Base-by-base conservation (phyloP, 75 land plant genomes). In the Picea sitchensis region DNA sequence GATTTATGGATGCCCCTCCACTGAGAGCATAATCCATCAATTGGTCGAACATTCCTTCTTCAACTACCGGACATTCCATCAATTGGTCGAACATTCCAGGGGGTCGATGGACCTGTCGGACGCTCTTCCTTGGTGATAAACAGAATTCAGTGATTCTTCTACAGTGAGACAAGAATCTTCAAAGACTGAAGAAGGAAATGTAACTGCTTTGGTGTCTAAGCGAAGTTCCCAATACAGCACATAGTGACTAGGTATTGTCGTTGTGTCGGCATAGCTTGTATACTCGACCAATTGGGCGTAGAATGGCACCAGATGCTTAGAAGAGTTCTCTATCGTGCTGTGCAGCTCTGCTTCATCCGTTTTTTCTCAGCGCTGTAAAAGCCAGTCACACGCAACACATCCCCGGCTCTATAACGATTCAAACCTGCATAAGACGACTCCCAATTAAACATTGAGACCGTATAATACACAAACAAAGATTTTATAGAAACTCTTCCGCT, bases 301-400 rank as follows among this genome's bases (percentile, higher is more conserved):
- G 75, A 32, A 80, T 32, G 60, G 75, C 47, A 75, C 20, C 3
- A 92, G 82, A 3, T 83, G 60, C 54, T 31, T 59, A n/a, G 88
- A 78, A 2, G 92, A 92, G 20, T 79, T 83, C 51, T 85, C 83
- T 14, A 92, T 80, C n/a, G 90, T 96, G 69, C 73, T 65, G 64
- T 86, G 96, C 44, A 96, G 86, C 89, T 96, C 98, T 15, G 88
- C 81, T 81, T 96, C 98, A 78, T 92, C 94, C 11, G 96, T 96
- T 84, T 92, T 96, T 83, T 93, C 98, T 0, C 87, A 1, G 86
- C 12, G 89, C 90, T 88, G 88, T 95, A 80, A 78, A 90, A 95
- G 11, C 92, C 93, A 20, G 91, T 90, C 44, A 91, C 93, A 13
- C 57, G 81, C 58, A 95, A 85, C 23, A 95, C 69, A 79, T 95